Base-by-base conservation (phyloP, 805 yeast genomes). In the Candida ipomoeae region DNA sequence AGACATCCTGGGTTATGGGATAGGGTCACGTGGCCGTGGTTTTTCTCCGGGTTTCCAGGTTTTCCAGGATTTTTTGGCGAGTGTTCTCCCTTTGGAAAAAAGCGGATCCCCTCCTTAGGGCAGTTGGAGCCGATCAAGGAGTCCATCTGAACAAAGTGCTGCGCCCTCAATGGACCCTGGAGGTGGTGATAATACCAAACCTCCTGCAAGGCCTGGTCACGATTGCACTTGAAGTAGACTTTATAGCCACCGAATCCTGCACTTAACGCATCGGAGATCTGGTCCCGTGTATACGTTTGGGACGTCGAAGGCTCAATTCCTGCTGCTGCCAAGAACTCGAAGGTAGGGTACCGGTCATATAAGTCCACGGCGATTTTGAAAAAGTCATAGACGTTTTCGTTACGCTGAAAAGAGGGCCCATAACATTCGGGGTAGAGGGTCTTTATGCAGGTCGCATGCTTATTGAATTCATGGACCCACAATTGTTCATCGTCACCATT, bases 1-100 rank as follows among this genome's bases (percentile, higher is more conserved):
- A 92, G 70, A 67, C 96, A 89, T 8, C 96, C 96, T 4, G 66
- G 55, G 51, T 83, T 78, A 39, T 70, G 79, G 17, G 75, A 62
- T 13, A 82, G 67, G 48, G 70, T 75, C 42, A 87, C 61, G 58
- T 66, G 73, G 10, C 74, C 72, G 7, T 54, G 51, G 17, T 54
- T 40, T 2, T 55, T 55, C 13, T 37, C 40, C 17, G 60, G 57
- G 21, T 45, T 33, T 26, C 52, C 47, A 2, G 59, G 59, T 1
- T 26, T 26, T 10, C 29, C 11, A 32, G 47, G 57, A n/a, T 40
- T 36, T n/a, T 57, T 57, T 8, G 20, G 20, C 20, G 38, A n/a
- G 11, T 26, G 46, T 13, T 51, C 38, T 14, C 79, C 78, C 67
- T 89, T 89, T 23, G 96, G 97, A 43, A 81, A 73, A 64, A 79